Evolutionary conservation across 768 basidiomycete species (phyloP), one percentile per base, ranked within the genome.

Genomic region (Tubosaeta brunneosetosa): DNA sequence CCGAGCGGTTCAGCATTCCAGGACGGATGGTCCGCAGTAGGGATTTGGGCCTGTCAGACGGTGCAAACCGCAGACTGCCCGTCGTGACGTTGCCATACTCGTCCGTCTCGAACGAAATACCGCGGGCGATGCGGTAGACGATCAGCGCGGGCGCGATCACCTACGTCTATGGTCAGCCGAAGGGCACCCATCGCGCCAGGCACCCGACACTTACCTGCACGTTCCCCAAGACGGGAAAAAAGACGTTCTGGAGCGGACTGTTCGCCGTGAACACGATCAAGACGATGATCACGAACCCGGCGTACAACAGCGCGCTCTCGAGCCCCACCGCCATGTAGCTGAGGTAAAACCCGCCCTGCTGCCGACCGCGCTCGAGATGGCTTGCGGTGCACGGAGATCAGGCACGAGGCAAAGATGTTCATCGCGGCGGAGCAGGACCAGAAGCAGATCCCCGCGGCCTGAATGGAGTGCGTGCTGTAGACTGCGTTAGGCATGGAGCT

Each of bases 271-370:
- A 64, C 12, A 55, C 51, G 1, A 54, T 29, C 37, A 66, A 10
- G 1, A 55, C 52, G 2, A 58, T 11, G 22, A 63, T 32, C 13
- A 16, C 54, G 6, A 56, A 57, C 17, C 27, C 29, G 0, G 63
- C 57, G 22, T 64, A 64, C 31, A 64, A 29, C 44, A 50, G 0
- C 0, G 63, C 63, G 50, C 63, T 63, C 50, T 64, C 63, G 41
- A 64, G 58, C 19, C 61, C 60, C 64, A 64, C 60, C 1, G 61
- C 52, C 61, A 66, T 60, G n/a, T 60, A 64, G 2, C 52, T 29
- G 34, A 64, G 41, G 33, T 65, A 63, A 17, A 64, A 63, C 17
- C 47, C 16, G 2, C 58, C 63, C 8, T 60, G 61, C 1, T 40
- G 49, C 61, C 61, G 44, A 57, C 13, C 0, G 61, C 55, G 2